These are phyloP conservation scores for Geotrichum phurueaensis DNA, from an alignment of 1,139 yeast species.

Conservation along the genomic window DNA sequence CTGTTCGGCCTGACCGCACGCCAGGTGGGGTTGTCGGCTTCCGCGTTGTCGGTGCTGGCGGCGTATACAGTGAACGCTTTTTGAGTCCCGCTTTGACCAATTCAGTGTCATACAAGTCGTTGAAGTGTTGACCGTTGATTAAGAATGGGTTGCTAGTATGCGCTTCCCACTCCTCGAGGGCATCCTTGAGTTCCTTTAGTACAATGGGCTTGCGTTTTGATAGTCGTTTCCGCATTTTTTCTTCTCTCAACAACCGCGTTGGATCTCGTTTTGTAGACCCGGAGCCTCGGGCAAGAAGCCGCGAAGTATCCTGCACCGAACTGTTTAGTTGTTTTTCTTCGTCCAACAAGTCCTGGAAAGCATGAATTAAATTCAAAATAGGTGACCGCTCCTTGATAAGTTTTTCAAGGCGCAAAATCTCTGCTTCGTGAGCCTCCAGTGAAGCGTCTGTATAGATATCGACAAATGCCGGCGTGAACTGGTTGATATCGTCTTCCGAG, in stretches of 20 bases:
- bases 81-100: conserved; percentile 9
- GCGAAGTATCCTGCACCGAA: conserved; percentile 72
- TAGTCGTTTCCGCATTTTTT: conserved; percentile 62
- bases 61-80: conserved; percentile 1
- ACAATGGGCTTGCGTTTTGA: conserved; percentile 62
- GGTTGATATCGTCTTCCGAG: conserved; percentile 42
- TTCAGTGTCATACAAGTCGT: conserved; percentile 7
- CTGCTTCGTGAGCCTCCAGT: conserved; percentile 56
- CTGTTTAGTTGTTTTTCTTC: conserved; percentile 62
- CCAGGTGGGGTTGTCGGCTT: neutral
- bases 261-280: conserved; percentile 41
- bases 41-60: conserved; percentile 2
- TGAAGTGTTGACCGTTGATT: conserved; percentile 9
- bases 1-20: neutral
- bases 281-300: conserved; percentile 69
- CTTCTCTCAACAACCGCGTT: conserved; percentile 72
- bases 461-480: conserved; percentile 37
- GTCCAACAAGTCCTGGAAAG: conserved; percentile 48
- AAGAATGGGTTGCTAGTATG: conserved; percentile 7
- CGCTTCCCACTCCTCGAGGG: conserved; percentile 41
- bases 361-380: conserved; percentile 49
- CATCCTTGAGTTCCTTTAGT: conserved; percentile 46
- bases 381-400: conserved; percentile 34
- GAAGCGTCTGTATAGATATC: conserved; percentile 49
- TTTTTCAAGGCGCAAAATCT: conserved; percentile 47